These are phyloP conservation scores for Hymenoscyphus fructigenus DNA, from an alignment of 2,329 filamentous ascomycete genomes.

Conservation along the genomic window DNA sequence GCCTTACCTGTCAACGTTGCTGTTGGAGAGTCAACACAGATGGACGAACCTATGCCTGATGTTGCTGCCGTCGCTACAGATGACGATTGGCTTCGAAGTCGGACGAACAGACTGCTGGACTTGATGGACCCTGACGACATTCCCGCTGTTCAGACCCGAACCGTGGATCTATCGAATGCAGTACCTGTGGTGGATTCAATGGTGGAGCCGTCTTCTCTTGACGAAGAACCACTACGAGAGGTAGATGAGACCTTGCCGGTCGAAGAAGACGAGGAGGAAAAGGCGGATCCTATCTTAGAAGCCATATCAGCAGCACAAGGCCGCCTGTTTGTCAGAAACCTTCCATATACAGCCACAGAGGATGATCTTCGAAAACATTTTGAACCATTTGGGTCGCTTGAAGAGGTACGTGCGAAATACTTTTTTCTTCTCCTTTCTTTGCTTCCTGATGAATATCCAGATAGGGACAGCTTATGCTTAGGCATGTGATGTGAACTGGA, in stretches of 20 bases:
- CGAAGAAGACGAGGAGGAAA: constrained; percentile 30
- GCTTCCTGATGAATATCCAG: constrained; percentile 90
- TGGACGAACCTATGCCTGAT: constrained; percentile 30
- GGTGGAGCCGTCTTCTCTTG: constrained; percentile 15
- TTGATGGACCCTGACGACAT: constrained; percentile 60
- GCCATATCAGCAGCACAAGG: constrained; percentile 65
- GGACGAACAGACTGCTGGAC: constrained; percentile 83
- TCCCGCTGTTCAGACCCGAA: constrained; percentile 21
- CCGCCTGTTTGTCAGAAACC: constrained; percentile 84
- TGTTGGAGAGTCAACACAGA: constrained; percentile 12
- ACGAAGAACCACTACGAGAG: constrained; percentile 16
- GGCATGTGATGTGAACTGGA: constrained; percentile 90
- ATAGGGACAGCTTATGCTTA: constrained; percentile 99
- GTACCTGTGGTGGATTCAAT: constrained; percentile 18
- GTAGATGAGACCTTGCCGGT: constrained; percentile 22
- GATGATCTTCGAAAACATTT: constrained; percentile 75
- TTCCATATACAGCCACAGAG: constrained; percentile 77
- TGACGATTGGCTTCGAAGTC: constrained; percentile 86
- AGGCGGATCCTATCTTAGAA: constrained; percentile 45
- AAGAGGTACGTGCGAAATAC: constrained; percentile 71
- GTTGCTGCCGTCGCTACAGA: constrained; percentile 42
- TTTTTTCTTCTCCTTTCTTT: constrained; percentile 27
- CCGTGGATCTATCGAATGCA: constrained; percentile 21
- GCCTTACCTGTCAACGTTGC: constrained; percentile 9
- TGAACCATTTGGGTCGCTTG: constrained; percentile 67